Base-by-base conservation (phyloP, 805 yeast species). In the Metschnikowia chrysomelidarum region DNA sequence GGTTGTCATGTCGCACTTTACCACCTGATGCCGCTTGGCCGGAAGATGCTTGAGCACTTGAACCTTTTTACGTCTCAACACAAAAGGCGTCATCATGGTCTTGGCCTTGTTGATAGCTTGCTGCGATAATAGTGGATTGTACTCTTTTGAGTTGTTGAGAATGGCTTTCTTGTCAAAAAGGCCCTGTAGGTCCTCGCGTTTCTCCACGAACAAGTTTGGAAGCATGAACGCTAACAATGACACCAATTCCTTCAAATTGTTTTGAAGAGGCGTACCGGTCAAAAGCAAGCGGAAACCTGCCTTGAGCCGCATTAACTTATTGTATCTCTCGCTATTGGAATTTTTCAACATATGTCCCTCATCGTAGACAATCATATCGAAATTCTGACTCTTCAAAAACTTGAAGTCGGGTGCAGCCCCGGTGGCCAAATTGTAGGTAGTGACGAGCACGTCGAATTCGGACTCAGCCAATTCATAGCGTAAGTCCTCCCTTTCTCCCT, bases 1-100 rank as follows among this genome's bases (percentile, higher is more conserved):
- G 4, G 61, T 62, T 4, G 73, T 64, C 70, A 88, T 63, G 1
- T 75, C 80, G 59, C 97, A 88, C 44, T 69, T 70, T 33, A 75
- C 77, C 23, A 84, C 73, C 28, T 62, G 64, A 40, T 82, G 87
- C 36, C 67, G 62, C 55, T 93, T 93, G 19, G 73, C 70, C 1
- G 98, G 98, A 40, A 93, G 67, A 56, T 93, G 91, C 54, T 85
- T 78, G 59, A 93, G 72, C 6, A 93, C 98, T 60, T 91, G 97
- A 37, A 77, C 85, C 64, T 93, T 93, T 56, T 82, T 82, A 57
- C 99, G 79, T 60, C 99, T 75, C 51, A 93, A 67, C 7, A 93
- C 91, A 64, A 93, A 93, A 4, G 99, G 99, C 2, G 94, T 84
- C 98, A 93, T 91, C 97, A 93, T 91, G 4, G 93, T 83, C 57